These are phyloP conservation scores for Emericellopsis cladophorae DNA, from an alignment of 2,329 filamentous ascomycete species.

Conservation along the genomic window DNA sequence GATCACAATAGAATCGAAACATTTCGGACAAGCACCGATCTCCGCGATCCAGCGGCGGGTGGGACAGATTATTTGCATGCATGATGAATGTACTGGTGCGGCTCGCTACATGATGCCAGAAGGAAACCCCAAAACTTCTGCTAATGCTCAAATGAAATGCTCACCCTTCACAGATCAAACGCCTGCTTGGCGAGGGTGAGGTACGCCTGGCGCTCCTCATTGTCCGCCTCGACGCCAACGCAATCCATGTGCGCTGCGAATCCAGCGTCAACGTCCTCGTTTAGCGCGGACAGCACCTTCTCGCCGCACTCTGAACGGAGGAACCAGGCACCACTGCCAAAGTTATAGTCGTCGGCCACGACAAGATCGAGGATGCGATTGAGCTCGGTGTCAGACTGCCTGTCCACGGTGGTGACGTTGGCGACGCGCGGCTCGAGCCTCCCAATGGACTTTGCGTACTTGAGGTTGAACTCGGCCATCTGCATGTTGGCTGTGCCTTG, in stretches of 20 bases:
- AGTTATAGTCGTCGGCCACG: conserved; percentile 36
- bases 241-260: conserved; percentile 35
- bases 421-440: conserved; percentile 21
- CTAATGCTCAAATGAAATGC: too few species aligned
- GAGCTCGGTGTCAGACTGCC: conserved; percentile 16
- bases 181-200: conserved; percentile 33
- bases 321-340: conserved; percentile 40
- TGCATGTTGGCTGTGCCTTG: conserved; percentile 58
- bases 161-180: conserved; percentile 13
- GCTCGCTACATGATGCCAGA: too few species aligned
- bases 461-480: conserved; percentile 26
- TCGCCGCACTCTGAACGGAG: conserved; percentile 27
- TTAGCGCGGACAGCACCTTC: conserved; percentile 18
- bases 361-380: conserved; percentile 31
- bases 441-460: conserved; percentile 32
- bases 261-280: conserved; percentile 23
- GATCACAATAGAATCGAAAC: too few species aligned
- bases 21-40: too few species aligned
- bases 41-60: too few species aligned
- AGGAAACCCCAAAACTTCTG: too few species aligned
- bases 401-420: conserved; percentile 12
- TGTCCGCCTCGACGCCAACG: conserved; percentile 20
- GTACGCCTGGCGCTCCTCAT: conserved; percentile 22
- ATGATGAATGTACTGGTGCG: too few species aligned
- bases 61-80: too few species aligned